Evolutionary conservation across 2,329 filamentous ascomycete genomes (phyloP), one percentile per base, ranked within the genome.

Genomic region (Polychaeton citri): DNA sequence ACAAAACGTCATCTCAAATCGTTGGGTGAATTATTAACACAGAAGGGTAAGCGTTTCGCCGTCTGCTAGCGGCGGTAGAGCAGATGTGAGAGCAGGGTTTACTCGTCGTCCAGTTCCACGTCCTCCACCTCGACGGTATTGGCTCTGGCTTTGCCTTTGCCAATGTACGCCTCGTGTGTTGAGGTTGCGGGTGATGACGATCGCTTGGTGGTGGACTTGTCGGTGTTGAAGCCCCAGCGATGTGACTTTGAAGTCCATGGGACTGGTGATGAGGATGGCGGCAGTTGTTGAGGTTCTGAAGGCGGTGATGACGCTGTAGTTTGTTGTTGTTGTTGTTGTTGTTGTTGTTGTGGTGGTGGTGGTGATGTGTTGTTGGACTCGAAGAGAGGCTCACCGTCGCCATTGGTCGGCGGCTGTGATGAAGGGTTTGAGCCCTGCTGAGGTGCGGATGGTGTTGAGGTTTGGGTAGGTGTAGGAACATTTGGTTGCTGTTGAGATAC

Each of bases 101-200:
- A n/a, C n/a, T n/a, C n/a, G n/a, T n/a, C n/a, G n/a, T n/a, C n/a
- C n/a, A n/a, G n/a, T n/a, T n/a, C n/a, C n/a, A 44, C 53, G 36
- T 64, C 61, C 38, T 64, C 61, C 12, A 64, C 61, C 38, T 64
- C 61, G 10, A 64, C 52, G 19, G 60, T 58, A 2, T 58, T 56
- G 16, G 60, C 55, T 33, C 46, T 52, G 5, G 45, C 53, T 38
- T 59, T 61, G 12, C 55, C 53, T 43, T 60, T 57, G 18, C 45
- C 51, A 18, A 38, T 43, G 21, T 47, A 44, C 24, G 37, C 33
- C 20, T 38, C 21, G 18, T 26, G 33, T 13, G 8, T 8, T 8
- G 21, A 26, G 21, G 21, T 8, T 8, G 8, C 21, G 8, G 21
- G 8, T 26, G 8, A 8, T 26, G 8, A 8, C 8, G 21, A 8